These are phyloP conservation scores for Hibiscus mutabilis DNA, from an alignment of 345 rosid genomes.

Conservation along the genomic window DNA sequence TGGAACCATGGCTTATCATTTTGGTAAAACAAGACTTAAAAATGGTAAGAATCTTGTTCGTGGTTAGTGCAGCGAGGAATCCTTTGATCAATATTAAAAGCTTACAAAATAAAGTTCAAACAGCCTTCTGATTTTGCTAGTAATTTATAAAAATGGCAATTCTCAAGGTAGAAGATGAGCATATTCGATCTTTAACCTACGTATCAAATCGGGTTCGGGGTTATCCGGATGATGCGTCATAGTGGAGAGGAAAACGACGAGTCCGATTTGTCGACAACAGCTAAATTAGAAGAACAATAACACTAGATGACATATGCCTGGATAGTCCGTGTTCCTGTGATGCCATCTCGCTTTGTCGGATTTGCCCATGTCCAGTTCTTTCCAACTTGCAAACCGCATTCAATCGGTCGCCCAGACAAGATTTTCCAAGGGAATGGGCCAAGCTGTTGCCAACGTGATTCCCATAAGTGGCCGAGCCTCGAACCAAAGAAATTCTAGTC, in stretches of 20 bases:
- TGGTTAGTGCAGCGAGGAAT: slow-evolving; percentile 10
- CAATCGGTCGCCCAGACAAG: background rate
- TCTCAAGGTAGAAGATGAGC: too few species aligned
- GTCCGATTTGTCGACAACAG: background rate
- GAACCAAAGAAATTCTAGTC: background rate
- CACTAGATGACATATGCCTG: background rate
- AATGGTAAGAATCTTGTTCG: slow-evolving; percentile 11
- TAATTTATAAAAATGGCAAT: too few species aligned
- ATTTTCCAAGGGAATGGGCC: background rate
- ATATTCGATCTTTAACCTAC: too few species aligned
- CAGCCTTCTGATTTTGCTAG: too few species aligned
- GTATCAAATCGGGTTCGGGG: too few species aligned
- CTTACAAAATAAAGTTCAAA: too few species aligned
- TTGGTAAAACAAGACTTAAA: slow-evolving; percentile 7
- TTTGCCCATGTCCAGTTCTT: background rate
- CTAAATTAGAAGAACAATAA: background rate
- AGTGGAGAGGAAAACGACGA: background rate
- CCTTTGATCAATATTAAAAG: too few species aligned
- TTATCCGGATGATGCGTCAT: too few species aligned
- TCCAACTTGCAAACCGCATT: background rate
- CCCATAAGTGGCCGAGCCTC: background rate
- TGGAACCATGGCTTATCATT: background rate
- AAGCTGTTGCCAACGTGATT: background rate
- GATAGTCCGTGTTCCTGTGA: slow-evolving; percentile 7
- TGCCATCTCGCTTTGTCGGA: slow-evolving; percentile 23